Evolutionary conservation across 2,329 filamentous ascomycete species (phyloP).

Genomic region (Fusarium temperatum): DNA sequence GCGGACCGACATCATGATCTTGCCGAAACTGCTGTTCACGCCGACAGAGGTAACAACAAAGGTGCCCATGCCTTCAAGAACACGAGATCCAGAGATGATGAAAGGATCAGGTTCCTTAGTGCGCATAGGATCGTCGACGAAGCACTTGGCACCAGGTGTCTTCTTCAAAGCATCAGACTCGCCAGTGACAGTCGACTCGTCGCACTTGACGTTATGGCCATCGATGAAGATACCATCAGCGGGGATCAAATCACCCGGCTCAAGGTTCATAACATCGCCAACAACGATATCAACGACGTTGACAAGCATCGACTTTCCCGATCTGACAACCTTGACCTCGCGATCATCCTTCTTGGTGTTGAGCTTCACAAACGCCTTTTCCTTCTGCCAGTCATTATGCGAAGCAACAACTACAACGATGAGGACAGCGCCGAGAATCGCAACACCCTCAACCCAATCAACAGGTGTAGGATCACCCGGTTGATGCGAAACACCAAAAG

Average conservation of each 20-base stretch:
- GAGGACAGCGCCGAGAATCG: slow-evolving; percentile 14
- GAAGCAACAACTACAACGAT: slow-evolving; percentile 19
- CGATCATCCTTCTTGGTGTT: slow-evolving; percentile 23
- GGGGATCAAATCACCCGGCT: slow-evolving; percentile 15
- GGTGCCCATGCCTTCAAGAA: slow-evolving; percentile 76
- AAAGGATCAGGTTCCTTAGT: slow-evolving; percentile 81
- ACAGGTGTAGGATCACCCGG: slow-evolving; percentile 20
- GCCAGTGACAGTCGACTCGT: slow-evolving; percentile 64
- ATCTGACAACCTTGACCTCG: slow-evolving; percentile 22
- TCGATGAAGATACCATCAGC: slow-evolving; percentile 20
- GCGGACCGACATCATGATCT: slow-evolving; percentile 77
- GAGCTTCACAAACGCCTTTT: slow-evolving; percentile 23
- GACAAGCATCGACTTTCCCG: slow-evolving; percentile 11
- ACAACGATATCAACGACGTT: slow-evolving; percentile 13
- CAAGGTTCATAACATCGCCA: slow-evolving; percentile 15
- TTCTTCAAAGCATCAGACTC: slow-evolving; percentile 81
- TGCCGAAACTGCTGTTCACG: slow-evolving; percentile 77
- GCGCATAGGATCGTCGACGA: slow-evolving; percentile 71
- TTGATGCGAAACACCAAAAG: not conserved
- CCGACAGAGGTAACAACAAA: slow-evolving; percentile 79
- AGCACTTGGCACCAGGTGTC: slow-evolving; percentile 72
- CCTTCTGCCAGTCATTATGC: slow-evolving; percentile 22
- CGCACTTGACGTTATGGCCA: slow-evolving; percentile 20
- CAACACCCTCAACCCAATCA: slow-evolving; percentile 20
- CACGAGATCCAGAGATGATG: slow-evolving; percentile 85